These are phyloP conservation scores for Microsporum ferrugineum DNA, from an alignment of 2,329 filamentous ascomycete genomes.

Conservation along the genomic window DNA sequence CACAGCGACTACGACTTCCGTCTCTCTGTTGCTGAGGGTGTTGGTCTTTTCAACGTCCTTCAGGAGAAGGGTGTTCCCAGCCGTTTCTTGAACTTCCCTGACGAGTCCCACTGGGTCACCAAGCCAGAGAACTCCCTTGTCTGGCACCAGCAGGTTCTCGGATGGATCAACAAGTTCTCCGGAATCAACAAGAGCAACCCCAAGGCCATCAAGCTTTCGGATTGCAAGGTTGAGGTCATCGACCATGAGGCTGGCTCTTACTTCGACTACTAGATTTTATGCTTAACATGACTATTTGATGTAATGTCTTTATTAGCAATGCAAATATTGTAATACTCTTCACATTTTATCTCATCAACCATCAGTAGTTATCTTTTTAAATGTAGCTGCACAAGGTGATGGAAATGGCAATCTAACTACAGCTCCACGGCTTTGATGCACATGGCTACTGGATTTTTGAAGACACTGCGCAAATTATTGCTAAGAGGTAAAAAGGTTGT, in stretches of 20 bases:
- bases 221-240: slow-evolving; percentile 26
- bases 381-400: too few species aligned
- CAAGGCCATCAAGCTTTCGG: slow-evolving; percentile 23
- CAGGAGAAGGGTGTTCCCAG: slow-evolving; percentile 63
- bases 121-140: slow-evolving; percentile 81
- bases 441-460: too few species aligned
- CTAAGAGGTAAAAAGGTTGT: not conserved
- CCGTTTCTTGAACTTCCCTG: slow-evolving; percentile 66
- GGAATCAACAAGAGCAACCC: slow-evolving; percentile 23
- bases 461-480: not conserved
- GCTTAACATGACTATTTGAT: not conserved
- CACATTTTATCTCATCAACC: not conserved
- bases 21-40: slow-evolving; percentile 67
- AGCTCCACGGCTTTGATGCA: too few species aligned
- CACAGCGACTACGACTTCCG: slow-evolving; percentile 80
- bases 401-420: too few species aligned
- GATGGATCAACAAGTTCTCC: slow-evolving; percentile 53
- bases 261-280: not conserved
- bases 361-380: not conserved
- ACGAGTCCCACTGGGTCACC: slow-evolving; percentile 60
- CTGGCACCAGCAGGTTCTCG: slow-evolving; percentile 74
- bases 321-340: slow-evolving; percentile 1
- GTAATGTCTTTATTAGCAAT: slow-evolving; percentile 3
- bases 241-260: slow-evolving; percentile 10
- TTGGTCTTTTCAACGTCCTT: slow-evolving; percentile 69